phyloP scores from a whole-genome alignment of 2,329 filamentous ascomycete genomes.

The Aureobasidium uvarum region DNA sequence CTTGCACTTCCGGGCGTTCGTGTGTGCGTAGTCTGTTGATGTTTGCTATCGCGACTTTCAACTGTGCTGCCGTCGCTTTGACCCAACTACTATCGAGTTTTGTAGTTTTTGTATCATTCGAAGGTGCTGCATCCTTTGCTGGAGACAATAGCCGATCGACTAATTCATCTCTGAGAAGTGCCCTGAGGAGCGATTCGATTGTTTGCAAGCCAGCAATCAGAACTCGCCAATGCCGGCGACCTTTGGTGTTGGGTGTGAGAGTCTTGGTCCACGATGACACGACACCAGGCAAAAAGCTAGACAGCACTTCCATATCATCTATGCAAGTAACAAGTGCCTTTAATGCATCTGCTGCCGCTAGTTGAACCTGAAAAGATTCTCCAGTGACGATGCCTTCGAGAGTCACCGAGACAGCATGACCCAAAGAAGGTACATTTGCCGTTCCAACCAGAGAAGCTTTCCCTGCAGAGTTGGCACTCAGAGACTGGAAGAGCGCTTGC shows the following conservation, averaged over 20 bases:
- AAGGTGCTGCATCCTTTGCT: conserved; percentile 37
- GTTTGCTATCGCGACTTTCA: conserved; percentile 77
- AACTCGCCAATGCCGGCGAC: conserved; percentile 60
- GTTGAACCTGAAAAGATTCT: conserved; percentile 64
- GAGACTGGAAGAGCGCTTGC: conserved; percentile 61
- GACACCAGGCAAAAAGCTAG: conserved; percentile 83
- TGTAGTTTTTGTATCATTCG: not conserved
- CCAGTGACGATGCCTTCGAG: conserved; percentile 70
- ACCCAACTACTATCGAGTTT: conserved; percentile 59
- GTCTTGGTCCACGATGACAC: conserved; percentile 77
- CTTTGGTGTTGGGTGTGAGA: conserved; percentile 65
- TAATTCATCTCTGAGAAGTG: conserved; percentile 25
- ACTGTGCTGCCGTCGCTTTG: conserved; percentile 72
- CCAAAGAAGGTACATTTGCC: conserved; percentile 70
- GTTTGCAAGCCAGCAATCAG: conserved; percentile 46
- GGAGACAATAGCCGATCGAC: conserved; percentile 32
- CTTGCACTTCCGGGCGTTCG: conserved; percentile 65
- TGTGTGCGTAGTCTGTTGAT: conserved; percentile 73
- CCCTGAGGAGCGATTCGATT: conserved; percentile 30
- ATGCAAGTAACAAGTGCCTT: conserved; percentile 62
- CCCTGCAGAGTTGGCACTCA: conserved; percentile 52
- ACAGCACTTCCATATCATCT: conserved; percentile 69
- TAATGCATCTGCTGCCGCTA: conserved; percentile 66
- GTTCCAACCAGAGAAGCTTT: conserved; percentile 53
- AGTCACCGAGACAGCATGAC: conserved; percentile 77